Conservation (phyloP, 768 basidiomycete genomes). For the Symmetrospora coprosmae region DNA sequence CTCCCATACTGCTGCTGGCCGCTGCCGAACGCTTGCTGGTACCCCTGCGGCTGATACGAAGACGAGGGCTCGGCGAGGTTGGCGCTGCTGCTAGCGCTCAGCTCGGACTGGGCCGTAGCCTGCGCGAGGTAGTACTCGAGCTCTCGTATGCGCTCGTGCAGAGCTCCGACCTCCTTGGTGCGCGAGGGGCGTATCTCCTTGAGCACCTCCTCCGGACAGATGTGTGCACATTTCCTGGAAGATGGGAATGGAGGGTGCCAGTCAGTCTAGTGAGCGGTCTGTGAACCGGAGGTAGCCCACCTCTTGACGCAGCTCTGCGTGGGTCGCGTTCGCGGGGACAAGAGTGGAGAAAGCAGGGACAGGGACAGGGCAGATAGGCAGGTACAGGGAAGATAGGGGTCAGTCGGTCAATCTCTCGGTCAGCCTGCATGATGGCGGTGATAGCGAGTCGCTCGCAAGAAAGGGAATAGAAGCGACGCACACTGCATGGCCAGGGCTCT, state of each 20-base stretch:
- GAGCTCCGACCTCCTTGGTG: slow-evolving; percentile 3
- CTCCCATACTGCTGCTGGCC: background rate
- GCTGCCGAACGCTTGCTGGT: background rate
- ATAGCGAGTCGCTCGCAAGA: too few relatives aligned
- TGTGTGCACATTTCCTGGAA: slow-evolving; percentile 18
- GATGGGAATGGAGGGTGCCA: background rate
- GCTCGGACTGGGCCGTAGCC: background rate
- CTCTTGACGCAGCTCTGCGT: slow-evolving; percentile 17
- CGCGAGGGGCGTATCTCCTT: slow-evolving; percentile 19
- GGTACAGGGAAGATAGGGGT: background rate
- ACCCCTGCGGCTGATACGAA: background rate
- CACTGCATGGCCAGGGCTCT: background rate
- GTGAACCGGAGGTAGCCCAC: background rate
- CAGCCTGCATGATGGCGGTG: too few relatives aligned
- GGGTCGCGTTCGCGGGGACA: background rate
- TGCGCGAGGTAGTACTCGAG: background rate
- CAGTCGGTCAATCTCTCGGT: too few relatives aligned
- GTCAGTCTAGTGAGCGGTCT: background rate
- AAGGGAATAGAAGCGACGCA: too few relatives aligned
- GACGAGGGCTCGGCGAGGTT: background rate
- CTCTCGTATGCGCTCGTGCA: slow-evolving; percentile 12
- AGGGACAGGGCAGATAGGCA: background rate
- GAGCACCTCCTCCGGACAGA: slow-evolving; percentile 20
- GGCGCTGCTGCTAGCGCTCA: background rate
- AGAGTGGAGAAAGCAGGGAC: background rate